Base-by-base conservation (phyloP, 2,329 filamentous ascomycete species). In the Nannizziopsis barbatae region DNA sequence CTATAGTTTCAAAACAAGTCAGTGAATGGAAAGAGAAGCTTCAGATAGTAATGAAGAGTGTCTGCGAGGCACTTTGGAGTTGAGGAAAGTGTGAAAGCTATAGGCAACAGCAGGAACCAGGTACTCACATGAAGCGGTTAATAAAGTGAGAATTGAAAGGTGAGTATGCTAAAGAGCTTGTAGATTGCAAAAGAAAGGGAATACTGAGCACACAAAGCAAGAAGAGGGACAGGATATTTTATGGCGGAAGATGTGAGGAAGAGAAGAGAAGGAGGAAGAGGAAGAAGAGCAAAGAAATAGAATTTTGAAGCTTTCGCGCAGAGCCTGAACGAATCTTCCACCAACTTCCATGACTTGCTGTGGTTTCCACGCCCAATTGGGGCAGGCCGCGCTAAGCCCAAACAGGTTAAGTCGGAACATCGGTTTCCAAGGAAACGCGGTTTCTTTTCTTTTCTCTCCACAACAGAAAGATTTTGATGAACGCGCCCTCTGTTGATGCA, bases 241-340 rank as follows among this genome's bases (percentile, higher is more conserved):
- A 53, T 54, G 51, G 49, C 53, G 51, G 51, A 53, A 53, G 47
- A 32, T 51, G 41, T 37, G 55, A 49, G 48, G 45, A 36, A 35
- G 53, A 49, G 46, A 51, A 51, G 42, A 49, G 37, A 53, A 50
- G 45, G 42, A 52, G 49, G 50, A 53, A 50, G 53, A 50, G 39
- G 45, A 49, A 33, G 49, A 44, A 50, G 53, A 52, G 52, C 39
- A 30, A 15, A 30, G 42, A 41, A 30, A 50, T 49, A 49, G 43
- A 49, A 44, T 47, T 47, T 22, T 52, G 42, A 36, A 39, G 47
- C 42, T 50, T 45, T 37, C 11, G 45, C 42, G 33, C 33, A 48
- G 45, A 50, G 46, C 14, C 52, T 50, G 42, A 53, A 52, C 54
- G 54, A 56, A 56, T 50, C 50, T 56, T 56, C 54, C 52, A 56